These are phyloP conservation scores for Avena insularis DNA, from an alignment of 176 grass and related monocot species.

Conservation along the genomic window DNA sequence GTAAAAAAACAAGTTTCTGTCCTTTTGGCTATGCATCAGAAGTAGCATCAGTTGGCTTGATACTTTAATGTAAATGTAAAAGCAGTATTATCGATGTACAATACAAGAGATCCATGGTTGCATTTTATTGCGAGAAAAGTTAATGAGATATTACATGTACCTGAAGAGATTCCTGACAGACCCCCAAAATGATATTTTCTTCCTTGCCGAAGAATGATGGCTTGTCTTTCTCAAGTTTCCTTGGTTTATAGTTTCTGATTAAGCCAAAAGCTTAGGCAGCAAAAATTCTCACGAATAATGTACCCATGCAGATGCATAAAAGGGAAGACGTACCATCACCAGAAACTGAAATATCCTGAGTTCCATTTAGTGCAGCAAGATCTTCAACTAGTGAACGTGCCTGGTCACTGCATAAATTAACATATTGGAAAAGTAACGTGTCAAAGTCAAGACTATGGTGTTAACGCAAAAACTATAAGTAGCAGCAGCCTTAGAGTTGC, in stretches of 20 bases:
- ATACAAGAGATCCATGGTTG: not conserved
- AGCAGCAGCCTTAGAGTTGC: not conserved
- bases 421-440: not conserved
- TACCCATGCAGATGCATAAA: not conserved
- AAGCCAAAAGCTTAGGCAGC: constrained; percentile 24
- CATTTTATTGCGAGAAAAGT: constrained; percentile 33
- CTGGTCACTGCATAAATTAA: constrained; percentile 53
- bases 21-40: not conserved
- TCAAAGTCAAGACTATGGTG: constrained; percentile 18
- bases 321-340: constrained; percentile 40
- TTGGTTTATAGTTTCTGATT: constrained; percentile 25
- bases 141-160: constrained; percentile 44
- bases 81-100: not conserved
- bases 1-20: not conserved
- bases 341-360: constrained; percentile 47
- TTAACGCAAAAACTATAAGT: not conserved
- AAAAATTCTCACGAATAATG: not conserved
- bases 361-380: constrained; percentile 54
- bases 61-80: constrained; percentile 12
- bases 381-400: constrained; percentile 64
- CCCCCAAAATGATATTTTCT: constrained; percentile 56
- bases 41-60: not conserved
- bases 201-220: constrained; percentile 28
- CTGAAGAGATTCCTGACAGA: constrained; percentile 77
- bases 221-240: constrained; percentile 40